Evolutionary conservation across 768 basidiomycete species (phyloP).

Genomic region (Tylopilus sp.): DNA sequence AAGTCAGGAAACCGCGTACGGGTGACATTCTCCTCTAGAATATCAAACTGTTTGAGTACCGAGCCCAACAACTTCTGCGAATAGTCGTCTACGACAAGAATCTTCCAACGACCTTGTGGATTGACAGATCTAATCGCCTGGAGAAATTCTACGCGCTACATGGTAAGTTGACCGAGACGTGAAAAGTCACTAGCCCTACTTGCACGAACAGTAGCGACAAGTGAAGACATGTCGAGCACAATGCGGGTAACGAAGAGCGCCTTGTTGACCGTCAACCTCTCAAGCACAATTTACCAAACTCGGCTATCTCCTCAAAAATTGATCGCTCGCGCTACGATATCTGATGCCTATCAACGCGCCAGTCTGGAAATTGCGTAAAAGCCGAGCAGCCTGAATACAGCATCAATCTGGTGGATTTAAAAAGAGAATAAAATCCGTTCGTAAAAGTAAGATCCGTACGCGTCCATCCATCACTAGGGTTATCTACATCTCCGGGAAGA

Average conservation of each 20-base stretch:
- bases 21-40: slow-evolving; percentile 94
- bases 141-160: slow-evolving; percentile 61
- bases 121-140: slow-evolving; percentile 85
- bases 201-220: slow-evolving; percentile 43
- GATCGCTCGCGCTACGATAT: too few species aligned
- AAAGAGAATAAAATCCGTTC: slow-evolving; percentile 5
- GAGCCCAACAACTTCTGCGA: slow-evolving; percentile 79
- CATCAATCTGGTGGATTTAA: background rate
- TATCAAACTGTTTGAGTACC: slow-evolving; percentile 90
- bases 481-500: slow-evolving; percentile 21
- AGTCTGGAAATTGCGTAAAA: background rate
- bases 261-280: background rate
- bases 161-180: background rate
- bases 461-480: slow-evolving; percentile 12
- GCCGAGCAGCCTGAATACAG: background rate
- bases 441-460: slow-evolving; percentile 13
- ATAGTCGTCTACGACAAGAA: slow-evolving; percentile 93
- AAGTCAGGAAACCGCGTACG: slow-evolving; percentile 49
- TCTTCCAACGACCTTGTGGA: slow-evolving; percentile 92
- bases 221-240: slow-evolving; percentile 37
- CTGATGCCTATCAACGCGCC: too few species aligned
- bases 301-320: slow-evolving; percentile 12
- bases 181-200: slow-evolving; percentile 34
- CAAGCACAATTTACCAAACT: background rate
- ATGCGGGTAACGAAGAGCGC: background rate